Base-by-base conservation (phyloP, 2,329 filamentous ascomycete species). In the Parastagonospora nodorum region DNA sequence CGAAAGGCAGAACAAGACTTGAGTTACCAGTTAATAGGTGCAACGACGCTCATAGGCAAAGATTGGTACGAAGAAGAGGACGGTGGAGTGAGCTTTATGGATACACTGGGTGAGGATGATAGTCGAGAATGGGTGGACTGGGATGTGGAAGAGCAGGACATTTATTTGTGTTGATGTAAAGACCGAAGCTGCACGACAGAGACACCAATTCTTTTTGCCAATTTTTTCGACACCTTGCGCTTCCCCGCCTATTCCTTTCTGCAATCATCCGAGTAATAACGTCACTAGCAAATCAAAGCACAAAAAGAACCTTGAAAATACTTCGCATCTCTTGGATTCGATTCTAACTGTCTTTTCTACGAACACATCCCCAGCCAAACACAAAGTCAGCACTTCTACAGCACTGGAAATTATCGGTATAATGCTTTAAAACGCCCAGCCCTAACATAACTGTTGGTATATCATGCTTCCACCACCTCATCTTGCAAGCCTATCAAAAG, bases 321-420 rank as follows among this genome's bases (percentile, higher is more conserved):
- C n/a, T 50, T 51, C 53, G 33, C 19, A 57, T 60, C 51, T 60
- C 59, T 60, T 58, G 60, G 56, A 66, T 69, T 66, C 51, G 61
- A 60, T 57, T 57, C 53, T 56, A 51, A 50, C 61, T 57, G 62
- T 61, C 55, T 24, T 24, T 24, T 24, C 19, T 24, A 24, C 19
- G 3, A 65, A 50, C 37, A 39, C 45, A 42, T 8, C 28, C 14
- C 15, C 30, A 42, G 8, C 14, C 31, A 14, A 28, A 49, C 38
- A 42, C 54, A 51, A 49, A 42, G 32, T 29, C 12, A 33, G 14
- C 39, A 9, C 32, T 45, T 49, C 19, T 5, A 24, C 19, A 24
- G 19, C 19, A 24, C 19, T 24, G 56, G 58, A 57, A 58, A 68
- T 66, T 66, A 68, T 24, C 66, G 69, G 69, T 73, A 73, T 73